Conservation (phyloP, 176 grass and related monocot genomes). For the Dactylis glomerata region DNA sequence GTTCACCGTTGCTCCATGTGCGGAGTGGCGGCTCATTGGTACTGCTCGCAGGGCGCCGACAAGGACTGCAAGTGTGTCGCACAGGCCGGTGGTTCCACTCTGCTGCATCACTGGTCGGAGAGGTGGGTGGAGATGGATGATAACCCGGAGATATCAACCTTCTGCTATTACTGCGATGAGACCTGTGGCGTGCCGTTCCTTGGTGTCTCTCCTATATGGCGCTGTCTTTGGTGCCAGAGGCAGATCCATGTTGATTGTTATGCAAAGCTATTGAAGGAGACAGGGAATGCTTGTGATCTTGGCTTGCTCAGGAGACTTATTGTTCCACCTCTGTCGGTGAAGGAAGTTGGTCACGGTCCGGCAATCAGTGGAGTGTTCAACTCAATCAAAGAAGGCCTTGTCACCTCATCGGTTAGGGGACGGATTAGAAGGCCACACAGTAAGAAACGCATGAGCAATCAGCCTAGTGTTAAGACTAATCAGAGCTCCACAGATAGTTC, state of each 20-base stretch:
- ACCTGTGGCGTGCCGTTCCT: constrained; percentile 62
- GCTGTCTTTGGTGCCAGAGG: constrained; percentile 82
- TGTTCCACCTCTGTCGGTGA: constrained; percentile 77
- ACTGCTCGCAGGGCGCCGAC: constrained; percentile 34
- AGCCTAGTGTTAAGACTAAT: constrained; percentile 39
- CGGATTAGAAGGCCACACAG: constrained; percentile 46
- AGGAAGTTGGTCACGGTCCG: constrained; percentile 46
- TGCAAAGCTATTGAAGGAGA: constrained; percentile 62
- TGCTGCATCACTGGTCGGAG: constrained; percentile 95
- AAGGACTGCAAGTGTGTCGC: constrained; percentile 81
- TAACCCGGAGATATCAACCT: constrained; percentile 52
- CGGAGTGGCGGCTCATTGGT: constrained; percentile 52
- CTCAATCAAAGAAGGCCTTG: constrained; percentile 59
- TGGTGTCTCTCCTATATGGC: constrained; percentile 85
- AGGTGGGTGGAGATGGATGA: constrained; percentile 68
- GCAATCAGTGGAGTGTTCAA: constrained; percentile 45
- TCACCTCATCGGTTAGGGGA: constrained; percentile 39
- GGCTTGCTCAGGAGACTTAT: constrained; percentile 63
- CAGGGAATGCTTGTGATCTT: constrained; percentile 63
- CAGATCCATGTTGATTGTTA: constrained; percentile 89
- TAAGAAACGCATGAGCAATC: constrained; percentile 47
- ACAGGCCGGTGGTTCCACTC: constrained; percentile 47
- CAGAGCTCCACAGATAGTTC: constrained; percentile 17
- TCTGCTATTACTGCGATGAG: constrained; percentile 83
- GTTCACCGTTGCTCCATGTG: constrained; percentile 66